A percentile compares a stretch with the other conserved stretches of the same genome.
Evolutionary conservation across 2,329 filamentous ascomycete species (phyloP).

Genomic region (Hypomyces perniciosus): DNA sequence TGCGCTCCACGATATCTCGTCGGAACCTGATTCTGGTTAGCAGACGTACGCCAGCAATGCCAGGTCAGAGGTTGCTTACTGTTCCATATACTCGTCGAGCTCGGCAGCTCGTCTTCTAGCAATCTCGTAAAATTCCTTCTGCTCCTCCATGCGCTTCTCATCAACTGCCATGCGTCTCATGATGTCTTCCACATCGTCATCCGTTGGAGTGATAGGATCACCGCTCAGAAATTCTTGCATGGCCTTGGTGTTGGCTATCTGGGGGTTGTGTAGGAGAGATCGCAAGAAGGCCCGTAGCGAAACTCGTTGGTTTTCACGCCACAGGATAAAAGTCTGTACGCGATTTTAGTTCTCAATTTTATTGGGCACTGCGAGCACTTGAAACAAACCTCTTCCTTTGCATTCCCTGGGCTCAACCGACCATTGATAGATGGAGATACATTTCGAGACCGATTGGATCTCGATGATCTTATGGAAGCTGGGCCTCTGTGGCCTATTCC

Average conservation of each 20-base stretch:
- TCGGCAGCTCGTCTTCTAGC: constrained; percentile 84
- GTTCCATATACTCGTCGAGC: constrained; percentile 95
- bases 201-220: constrained; percentile 65
- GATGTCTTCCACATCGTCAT: constrained; percentile 82
- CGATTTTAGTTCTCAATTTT: constrained; percentile 19
- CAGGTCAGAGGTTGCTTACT: constrained; percentile 46
- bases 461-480: constrained; percentile 27
- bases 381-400: constrained; percentile 22
- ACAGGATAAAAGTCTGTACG: constrained; percentile 54
- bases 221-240: constrained; percentile 77
- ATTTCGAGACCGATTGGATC: constrained; percentile 23
- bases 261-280: constrained; percentile 74
- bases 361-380: too few species aligned
- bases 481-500: constrained; percentile 13
- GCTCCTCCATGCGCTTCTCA: constrained; percentile 82
- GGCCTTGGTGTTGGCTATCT: constrained; percentile 74
- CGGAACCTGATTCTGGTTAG: constrained; percentile 46
- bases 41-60: background rate
- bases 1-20: constrained; percentile 60
- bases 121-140: constrained; percentile 92
- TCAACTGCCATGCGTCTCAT: constrained; percentile 74
- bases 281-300: constrained; percentile 89
- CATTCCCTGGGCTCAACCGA: constrained; percentile 21
- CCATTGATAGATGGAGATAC: constrained; percentile 25
- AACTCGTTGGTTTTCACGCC: constrained; percentile 83